Evolutionary conservation across 2,329 filamentous ascomycete genomes (phyloP).

Genomic region (Paradendryphiella salina): DNA sequence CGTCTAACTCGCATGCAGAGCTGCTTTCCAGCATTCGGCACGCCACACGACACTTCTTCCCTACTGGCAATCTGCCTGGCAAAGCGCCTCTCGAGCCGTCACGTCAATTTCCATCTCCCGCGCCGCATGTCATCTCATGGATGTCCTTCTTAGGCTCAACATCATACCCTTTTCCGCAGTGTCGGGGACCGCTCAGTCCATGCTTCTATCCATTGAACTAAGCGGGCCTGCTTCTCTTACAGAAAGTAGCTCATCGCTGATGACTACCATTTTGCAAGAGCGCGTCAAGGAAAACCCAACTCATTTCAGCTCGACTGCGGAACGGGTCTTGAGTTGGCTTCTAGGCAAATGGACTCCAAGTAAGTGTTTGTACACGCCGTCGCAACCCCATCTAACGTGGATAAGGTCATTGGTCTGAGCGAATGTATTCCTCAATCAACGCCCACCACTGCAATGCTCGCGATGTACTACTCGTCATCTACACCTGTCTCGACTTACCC

Average conservation of each 20-base stretch:
- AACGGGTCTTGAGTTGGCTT: slow-evolving; percentile 78
- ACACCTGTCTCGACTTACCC: slow-evolving; percentile 65
- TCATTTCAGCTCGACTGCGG: slow-evolving; percentile 67
- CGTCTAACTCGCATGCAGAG: slow-evolving; percentile 20
- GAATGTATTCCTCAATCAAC: slow-evolving; percentile 66
- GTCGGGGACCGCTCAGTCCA: slow-evolving; percentile 69
- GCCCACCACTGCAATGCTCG: slow-evolving; percentile 65
- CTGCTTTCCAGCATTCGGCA: slow-evolving; percentile 37
- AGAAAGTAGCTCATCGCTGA: slow-evolving; percentile 77
- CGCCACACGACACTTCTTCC: slow-evolving; percentile 43
- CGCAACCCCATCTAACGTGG: slow-evolving; percentile 15
- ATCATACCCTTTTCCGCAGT: slow-evolving; percentile 70
- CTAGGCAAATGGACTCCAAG: slow-evolving; percentile 81
- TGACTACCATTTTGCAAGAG: slow-evolving; percentile 68
- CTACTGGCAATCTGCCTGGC: slow-evolving; percentile 76
- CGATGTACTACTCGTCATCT: slow-evolving; percentile 70
- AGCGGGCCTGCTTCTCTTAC: slow-evolving; percentile 77
- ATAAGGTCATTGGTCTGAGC: slow-evolving; percentile 58
- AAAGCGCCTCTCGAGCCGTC: slow-evolving; percentile 70
- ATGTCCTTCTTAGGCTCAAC: slow-evolving; percentile 65
- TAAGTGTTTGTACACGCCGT: slow-evolving; percentile 49
- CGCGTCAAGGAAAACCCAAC: slow-evolving; percentile 70
- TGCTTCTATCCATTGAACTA: slow-evolving; percentile 76
- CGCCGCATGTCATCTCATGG: slow-evolving; percentile 73
- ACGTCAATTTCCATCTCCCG: slow-evolving; percentile 72